Conservation (phyloP, 805 yeast genomes). For the Yarrowia sp. region DNA sequence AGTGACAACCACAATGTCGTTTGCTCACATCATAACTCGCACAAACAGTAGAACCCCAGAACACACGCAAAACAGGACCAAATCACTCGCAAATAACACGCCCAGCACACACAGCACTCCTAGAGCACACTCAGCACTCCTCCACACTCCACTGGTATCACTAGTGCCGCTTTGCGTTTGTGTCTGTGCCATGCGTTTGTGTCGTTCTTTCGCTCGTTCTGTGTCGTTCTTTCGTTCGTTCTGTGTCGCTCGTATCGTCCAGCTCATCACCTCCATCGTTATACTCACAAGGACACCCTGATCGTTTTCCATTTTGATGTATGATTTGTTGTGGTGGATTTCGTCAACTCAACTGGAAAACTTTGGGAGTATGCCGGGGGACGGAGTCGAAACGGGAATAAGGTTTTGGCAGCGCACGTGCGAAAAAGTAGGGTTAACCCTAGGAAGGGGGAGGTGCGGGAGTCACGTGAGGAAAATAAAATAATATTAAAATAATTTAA, state of each 20-base stretch:
- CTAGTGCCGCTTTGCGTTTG: neutral
- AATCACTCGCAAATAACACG: no score
- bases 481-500: neutral
- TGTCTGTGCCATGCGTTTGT: no score
- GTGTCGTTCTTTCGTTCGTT: no score
- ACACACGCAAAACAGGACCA: no score
- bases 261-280: neutral
- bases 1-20: no score
- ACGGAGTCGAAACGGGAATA: slow-evolving; percentile 20
- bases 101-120: no score
- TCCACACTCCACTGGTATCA: no score
- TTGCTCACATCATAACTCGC: no score
- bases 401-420: slow-evolving; percentile 7
- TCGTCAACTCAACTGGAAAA: slow-evolving; percentile 24
- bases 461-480: neutral
- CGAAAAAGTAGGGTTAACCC: neutral
- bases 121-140: no score
- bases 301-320: slow-evolving; percentile 95
- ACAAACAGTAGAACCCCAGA: no score
- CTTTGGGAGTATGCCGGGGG: slow-evolving; percentile 25
- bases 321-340: slow-evolving; percentile 27
- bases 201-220: no score
- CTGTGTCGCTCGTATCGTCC: neutral
- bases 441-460: neutral
- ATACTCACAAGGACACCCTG: slow-evolving; percentile 97